phyloP scores from a whole-genome alignment of 371 early-diverging fungal species.

The Nematocida ironsii region DNA sequence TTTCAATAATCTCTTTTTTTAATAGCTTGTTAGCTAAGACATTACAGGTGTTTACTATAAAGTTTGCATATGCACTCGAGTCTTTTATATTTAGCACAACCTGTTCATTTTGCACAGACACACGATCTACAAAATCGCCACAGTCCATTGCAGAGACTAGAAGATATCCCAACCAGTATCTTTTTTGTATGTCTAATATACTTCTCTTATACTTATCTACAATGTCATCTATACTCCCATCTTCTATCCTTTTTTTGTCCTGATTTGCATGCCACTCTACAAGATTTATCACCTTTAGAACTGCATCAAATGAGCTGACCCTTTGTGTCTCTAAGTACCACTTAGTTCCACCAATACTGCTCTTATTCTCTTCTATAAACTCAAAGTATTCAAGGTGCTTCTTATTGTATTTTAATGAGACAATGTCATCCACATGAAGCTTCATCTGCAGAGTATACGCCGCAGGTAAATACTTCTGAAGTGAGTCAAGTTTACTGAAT shows the following conservation, averaged over 20 bases:
- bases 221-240: neutral
- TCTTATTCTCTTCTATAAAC: neutral
- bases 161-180: conserved; percentile 3
- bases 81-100: neutral
- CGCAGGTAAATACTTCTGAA: neutral
- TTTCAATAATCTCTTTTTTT: neutral
- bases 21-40: neutral
- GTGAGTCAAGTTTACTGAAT: too few relatives aligned
- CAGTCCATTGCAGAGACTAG: conserved; percentile 10
- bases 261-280: neutral
- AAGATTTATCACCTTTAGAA: neutral
- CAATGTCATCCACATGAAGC: neutral
- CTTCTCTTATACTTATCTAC: neutral
- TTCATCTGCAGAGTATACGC: too few relatives aligned
- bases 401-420: neutral
- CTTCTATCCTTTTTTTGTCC: neutral
- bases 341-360: neutral
- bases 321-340: conserved; percentile 6
- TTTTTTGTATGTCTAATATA: neutral
- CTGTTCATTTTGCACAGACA: neutral
- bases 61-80: neutral
- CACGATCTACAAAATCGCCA: neutral
- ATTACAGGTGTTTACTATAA: neutral
- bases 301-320: neutral
- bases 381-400: conserved; percentile 12